Evolutionary conservation across 345 rosid genomes (phyloP).

Genomic region (Trapa incisa): DNA sequence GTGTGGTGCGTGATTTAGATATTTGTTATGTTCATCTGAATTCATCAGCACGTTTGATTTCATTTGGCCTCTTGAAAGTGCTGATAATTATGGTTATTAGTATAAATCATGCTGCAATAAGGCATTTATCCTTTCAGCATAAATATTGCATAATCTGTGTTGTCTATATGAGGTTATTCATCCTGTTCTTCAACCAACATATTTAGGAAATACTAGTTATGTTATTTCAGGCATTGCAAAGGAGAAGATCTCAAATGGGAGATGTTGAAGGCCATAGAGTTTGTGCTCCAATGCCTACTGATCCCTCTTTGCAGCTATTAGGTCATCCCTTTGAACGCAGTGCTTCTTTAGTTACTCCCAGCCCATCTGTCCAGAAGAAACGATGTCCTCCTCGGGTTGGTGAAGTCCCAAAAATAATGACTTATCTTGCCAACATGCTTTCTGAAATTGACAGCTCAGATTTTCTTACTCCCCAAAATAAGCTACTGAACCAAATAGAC

Average conservation of each 20-base stretch:
- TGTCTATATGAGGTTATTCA: background rate
- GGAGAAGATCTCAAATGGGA: conserved; percentile 50
- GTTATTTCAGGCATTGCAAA: conserved; percentile 52
- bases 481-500: conserved; percentile 68
- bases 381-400: conserved; percentile 32
- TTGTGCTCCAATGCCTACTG: conserved; percentile 11
- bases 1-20: background rate
- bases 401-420: conserved; percentile 43
- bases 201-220: background rate
- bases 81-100: background rate
- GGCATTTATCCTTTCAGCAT: background rate
- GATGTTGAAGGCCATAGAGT: conserved; percentile 25
- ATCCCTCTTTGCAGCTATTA: conserved; percentile 20
- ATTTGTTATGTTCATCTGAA: background rate
- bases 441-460: conserved; percentile 30
- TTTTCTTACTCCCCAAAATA: conserved; percentile 77
- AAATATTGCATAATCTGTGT: background rate
- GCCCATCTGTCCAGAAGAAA: conserved; percentile 25
- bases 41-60: background rate
- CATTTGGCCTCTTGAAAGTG: background rate
- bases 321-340: conserved; percentile 30
- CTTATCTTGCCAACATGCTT: conserved; percentile 30
- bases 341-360: conserved; percentile 28
- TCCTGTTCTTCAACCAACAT: background rate
- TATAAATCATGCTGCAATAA: background rate